Evolutionary conservation across 2,329 filamentous ascomycete genomes (phyloP), one percentile per base, ranked within the genome.

Genomic region (Fusarium keratoplasticum): DNA sequence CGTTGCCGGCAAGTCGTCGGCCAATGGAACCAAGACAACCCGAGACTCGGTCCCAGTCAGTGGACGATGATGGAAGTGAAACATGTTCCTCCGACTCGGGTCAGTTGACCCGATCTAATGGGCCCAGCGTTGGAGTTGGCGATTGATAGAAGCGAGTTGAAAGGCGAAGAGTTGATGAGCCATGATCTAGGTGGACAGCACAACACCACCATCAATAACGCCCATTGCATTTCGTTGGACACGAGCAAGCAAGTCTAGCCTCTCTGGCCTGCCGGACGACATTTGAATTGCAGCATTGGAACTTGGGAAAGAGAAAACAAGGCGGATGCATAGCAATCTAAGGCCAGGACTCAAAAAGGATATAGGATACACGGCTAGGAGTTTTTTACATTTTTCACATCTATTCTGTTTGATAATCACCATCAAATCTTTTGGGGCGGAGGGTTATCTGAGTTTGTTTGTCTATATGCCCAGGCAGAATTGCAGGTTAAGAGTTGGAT

Each of bases 361-460:
- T 75, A 78, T 77, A 78, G 77, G 77, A 78, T 79, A 78, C 73
- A 78, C 69, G 75, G 77, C 74, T 71, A 70, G 77, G 77, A 78
- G 77, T 78, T 78, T 71, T 73, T 54, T 64, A n/a, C 61, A 64
- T 75, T 69, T 69, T 62, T 62, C 18, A 25, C 50, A 61, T 71
- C 55, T 67, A 42, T 64, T 63, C 38, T 58, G 60, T 61, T 66
- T 74, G 54, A 69, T 74, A 55, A 70, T 66, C 60, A 55, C 55
- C 59, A 71, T 68, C 55, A 68, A 52, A 61, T 52, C 36, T 69
- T 55, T 63, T 76, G 72, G 66, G 65, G 65, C 61, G 70, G 66
- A 59, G 18, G 66, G 67, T 57, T 67, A 47, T 61, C 38, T 71
- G 61, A 50, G 64, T 76, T 70, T 64, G 22, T 64, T 62, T 58